Percentiles rank a stretch among this genome's conserved stretches.
Evolutionary conservation across 352 stramenopile genomes (phyloP).

Genomic region (Phytophthora pluvialis): DNA sequence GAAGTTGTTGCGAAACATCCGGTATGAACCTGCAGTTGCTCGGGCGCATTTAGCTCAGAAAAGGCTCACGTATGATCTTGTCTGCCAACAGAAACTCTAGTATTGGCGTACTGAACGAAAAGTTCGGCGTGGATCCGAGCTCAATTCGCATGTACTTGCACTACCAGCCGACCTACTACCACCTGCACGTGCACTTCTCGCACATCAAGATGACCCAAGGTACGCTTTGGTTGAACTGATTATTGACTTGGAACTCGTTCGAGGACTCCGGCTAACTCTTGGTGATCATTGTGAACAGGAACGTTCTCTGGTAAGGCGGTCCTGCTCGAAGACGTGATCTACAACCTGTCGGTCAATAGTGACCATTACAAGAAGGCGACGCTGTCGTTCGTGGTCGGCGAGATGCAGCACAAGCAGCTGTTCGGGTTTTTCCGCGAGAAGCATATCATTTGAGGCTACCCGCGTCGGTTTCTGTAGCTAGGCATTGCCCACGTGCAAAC

Average conservation of each 20-base stretch:
- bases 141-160: slow-evolving; percentile 86
- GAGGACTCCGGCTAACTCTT: slow-evolving; percentile 1
- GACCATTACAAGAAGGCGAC: slow-evolving; percentile 79
- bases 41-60: neutral
- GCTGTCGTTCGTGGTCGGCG: slow-evolving; percentile 76
- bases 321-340: slow-evolving; percentile 86
- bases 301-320: slow-evolving; percentile 83
- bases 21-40: slow-evolving; percentile 37
- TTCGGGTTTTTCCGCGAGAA: slow-evolving; percentile 69
- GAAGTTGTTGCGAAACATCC: slow-evolving; percentile 72
- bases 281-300: slow-evolving; percentile 34
- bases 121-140: slow-evolving; percentile 63
- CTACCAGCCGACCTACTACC: slow-evolving; percentile 91
- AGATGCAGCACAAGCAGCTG: slow-evolving; percentile 83
- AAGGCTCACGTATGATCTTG: slow-evolving; percentile 8
- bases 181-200: slow-evolving; percentile 89
- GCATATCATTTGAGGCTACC: slow-evolving; percentile 43
- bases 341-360: slow-evolving; percentile 69
- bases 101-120: slow-evolving; percentile 51
- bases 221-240: slow-evolving; percentile 15
- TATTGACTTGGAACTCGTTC: neutral
- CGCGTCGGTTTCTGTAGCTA: neutral
- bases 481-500: slow-evolving; percentile 4
- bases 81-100: slow-evolving; percentile 56
- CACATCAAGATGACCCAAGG: slow-evolving; percentile 85